Evolutionary conservation across 2,329 filamentous ascomycete genomes (phyloP).

Genomic region (Phyllosticta citrichinensis): DNA sequence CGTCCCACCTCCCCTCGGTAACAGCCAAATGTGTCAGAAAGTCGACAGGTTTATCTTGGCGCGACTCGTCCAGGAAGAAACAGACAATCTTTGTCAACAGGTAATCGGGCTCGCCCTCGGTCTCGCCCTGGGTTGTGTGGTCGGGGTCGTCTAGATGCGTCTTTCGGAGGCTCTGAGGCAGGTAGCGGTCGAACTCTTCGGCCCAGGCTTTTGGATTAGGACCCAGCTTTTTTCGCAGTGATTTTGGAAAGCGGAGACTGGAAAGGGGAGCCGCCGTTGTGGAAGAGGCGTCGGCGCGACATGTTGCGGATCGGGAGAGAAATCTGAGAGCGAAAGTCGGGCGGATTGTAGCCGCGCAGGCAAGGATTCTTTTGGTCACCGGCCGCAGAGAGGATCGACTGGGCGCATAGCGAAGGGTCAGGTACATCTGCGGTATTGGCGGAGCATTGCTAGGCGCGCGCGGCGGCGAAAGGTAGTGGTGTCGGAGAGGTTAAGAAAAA

Average conservation of each 20-base stretch:
- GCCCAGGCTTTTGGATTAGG: conserved; percentile 24
- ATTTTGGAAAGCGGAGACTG: background rate
- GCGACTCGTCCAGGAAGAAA: conserved; percentile 18
- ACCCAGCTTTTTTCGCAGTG: background rate
- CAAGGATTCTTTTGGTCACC: conserved; percentile 15
- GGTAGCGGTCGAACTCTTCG: conserved; percentile 24
- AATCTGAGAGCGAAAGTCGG: conserved; percentile 17
- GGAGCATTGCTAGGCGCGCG: background rate
- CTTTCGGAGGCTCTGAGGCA: conserved; percentile 25
- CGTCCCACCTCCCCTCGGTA: conserved; percentile 31
- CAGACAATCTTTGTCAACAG: conserved; percentile 15
- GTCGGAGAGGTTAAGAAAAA: background rate
- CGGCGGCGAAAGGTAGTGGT: background rate
- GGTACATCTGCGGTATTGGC: conserved; percentile 23
- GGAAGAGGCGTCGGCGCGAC: background rate
- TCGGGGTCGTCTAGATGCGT: conserved; percentile 7
- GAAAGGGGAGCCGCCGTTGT: background rate
- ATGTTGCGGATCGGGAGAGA: conserved; percentile 13
- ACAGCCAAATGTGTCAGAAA: conserved; percentile 32
- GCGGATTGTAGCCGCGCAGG: conserved; percentile 13
- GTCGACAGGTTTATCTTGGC: conserved; percentile 17
- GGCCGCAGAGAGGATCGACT: conserved; percentile 25
- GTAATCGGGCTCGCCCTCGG: background rate
- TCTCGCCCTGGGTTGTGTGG: conserved; percentile 10
- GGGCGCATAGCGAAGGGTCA: conserved; percentile 27